Evolutionary conservation across 1,284 basidiomycete genomes (phyloP), one percentile per base, ranked within the genome.

Genomic region (Moesziomyces sp.): DNA sequence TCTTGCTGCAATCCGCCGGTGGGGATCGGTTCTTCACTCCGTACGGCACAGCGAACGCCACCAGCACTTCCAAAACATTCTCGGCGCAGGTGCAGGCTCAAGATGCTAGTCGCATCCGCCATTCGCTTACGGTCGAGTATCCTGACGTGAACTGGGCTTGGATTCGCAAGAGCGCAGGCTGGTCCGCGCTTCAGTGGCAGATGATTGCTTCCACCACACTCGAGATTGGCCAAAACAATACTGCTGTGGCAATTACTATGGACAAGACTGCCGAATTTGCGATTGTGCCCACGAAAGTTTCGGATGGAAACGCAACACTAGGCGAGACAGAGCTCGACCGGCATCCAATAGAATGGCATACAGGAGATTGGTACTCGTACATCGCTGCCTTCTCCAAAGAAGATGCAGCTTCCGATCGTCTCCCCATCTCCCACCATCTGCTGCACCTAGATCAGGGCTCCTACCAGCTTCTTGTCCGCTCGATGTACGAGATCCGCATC

Each of bases 341-440:
- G 30, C 30, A 2, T 2, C 4, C 58, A 16, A 46, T 76, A 30
- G 52, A 64, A 47, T 78, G 76, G 74, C 64, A 74, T 46, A 73
- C 51, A 1, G 76, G 74, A 21, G 76, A 78, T 50, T 74, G 57
- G 62, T 78, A 78, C 56, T 69, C 62, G 28, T 78, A 78, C 57
- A 73, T 74, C 10, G 61, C 58, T 24, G 59, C 55, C 0, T 58
- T 63, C 35, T 38, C 60, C 1, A 46, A 51, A 7, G 57, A 76
- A 26, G 52, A 49, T 30, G 11, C 14, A 14, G 30, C 23, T 5
- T 28, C 52, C 8, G 1, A 24, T 2, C 14, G 23, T 4, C 48
- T 52, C 14, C 48, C 61, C 1, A 58, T 58, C 42, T 62, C 65
- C 5, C 68, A 74, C 5, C 75, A 77, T 28, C 40, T 68, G 14